phyloP scores from a whole-genome alignment of 2,329 filamentous ascomycete genomes.

The Aspergillus proliferans region DNA sequence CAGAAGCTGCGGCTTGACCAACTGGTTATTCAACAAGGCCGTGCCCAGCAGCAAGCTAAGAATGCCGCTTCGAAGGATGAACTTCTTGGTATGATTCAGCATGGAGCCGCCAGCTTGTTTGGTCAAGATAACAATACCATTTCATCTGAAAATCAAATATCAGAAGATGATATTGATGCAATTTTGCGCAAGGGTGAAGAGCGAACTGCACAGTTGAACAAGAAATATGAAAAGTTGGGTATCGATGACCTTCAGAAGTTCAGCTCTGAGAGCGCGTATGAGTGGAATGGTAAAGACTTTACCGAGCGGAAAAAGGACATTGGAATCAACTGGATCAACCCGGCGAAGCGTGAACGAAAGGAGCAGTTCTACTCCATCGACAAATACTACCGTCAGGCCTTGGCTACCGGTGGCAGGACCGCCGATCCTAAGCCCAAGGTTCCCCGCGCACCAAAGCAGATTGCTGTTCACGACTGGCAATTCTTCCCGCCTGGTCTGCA shows the following conservation, averaged over 20 bases:
- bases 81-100: slow-evolving; percentile 94
- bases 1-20: slow-evolving; percentile 96
- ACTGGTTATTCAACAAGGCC: slow-evolving; percentile 94
- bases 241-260: slow-evolving; percentile 98
- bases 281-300: slow-evolving; percentile 98
- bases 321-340: slow-evolving; percentile 94
- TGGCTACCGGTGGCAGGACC: slow-evolving; percentile 71
- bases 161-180: slow-evolving; percentile 82
- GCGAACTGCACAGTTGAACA: slow-evolving; percentile 81
- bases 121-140: slow-evolving; percentile 62
- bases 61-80: slow-evolving; percentile 94
- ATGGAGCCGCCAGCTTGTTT: slow-evolving; percentile 94
- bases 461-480: slow-evolving; percentile 89
- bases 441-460: slow-evolving; percentile 89
- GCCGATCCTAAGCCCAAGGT: slow-evolving; percentile 89
- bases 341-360: slow-evolving; percentile 94
- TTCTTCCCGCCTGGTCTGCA: slow-evolving; percentile 83
- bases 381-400: slow-evolving; percentile 91
- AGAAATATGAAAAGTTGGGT: slow-evolving; percentile 92
- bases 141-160: slow-evolving; percentile 57
- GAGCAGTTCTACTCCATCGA: slow-evolving; percentile 98
- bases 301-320: slow-evolving; percentile 87
- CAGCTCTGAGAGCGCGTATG: slow-evolving; percentile 92
- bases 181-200: slow-evolving; percentile 83
- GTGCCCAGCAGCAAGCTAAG: slow-evolving; percentile 83